Conservation (phyloP, 1,284 basidiomycete genomes). For the Phellopilus nigrolimitatus region DNA sequence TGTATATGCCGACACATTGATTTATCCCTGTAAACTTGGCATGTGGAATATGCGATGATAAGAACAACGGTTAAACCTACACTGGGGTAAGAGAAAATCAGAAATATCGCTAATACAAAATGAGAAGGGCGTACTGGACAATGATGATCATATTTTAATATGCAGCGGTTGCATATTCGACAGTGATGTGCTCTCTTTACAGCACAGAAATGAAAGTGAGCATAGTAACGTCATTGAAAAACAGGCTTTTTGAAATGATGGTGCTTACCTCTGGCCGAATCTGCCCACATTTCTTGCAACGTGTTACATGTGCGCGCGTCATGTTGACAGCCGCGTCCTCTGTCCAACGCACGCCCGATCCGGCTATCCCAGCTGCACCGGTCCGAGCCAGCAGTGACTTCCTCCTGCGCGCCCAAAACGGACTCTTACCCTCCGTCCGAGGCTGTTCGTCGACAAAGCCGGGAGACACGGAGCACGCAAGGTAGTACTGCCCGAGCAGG, state of each 20-base stretch:
- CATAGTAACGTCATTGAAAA: not conserved
- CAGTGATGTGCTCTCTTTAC: constrained; percentile 90
- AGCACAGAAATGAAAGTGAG: not conserved
- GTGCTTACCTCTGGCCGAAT: constrained; percentile 77
- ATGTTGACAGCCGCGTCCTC: constrained; percentile 37
- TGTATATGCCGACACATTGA: constrained; percentile 92
- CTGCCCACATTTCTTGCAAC: constrained; percentile 65
- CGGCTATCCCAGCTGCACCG: constrained; percentile 20
- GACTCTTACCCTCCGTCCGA: constrained; percentile 33
- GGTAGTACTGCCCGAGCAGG: constrained; percentile 79
- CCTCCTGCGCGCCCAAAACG: constrained; percentile 51
- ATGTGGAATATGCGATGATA: not conserved
- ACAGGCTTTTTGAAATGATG: not conserved
- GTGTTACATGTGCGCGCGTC: constrained; percentile 48
- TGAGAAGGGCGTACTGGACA: constrained; percentile 63
- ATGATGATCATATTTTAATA: constrained; percentile 94
- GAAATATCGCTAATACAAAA: constrained; percentile 10
- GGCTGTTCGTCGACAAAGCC: constrained; percentile 62
- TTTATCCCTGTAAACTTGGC: constrained; percentile 74
- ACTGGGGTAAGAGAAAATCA: constrained; percentile 5
- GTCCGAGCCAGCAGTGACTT: constrained; percentile 26
- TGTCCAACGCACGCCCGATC: constrained; percentile 33
- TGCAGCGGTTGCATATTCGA: constrained; percentile 86
- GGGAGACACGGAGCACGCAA: constrained; percentile 72
- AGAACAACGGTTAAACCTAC: constrained; percentile 18